These are phyloP conservation scores for Stylosanthes scabra DNA, from an alignment of 331 rosid species.

Conservation along the genomic window DNA sequence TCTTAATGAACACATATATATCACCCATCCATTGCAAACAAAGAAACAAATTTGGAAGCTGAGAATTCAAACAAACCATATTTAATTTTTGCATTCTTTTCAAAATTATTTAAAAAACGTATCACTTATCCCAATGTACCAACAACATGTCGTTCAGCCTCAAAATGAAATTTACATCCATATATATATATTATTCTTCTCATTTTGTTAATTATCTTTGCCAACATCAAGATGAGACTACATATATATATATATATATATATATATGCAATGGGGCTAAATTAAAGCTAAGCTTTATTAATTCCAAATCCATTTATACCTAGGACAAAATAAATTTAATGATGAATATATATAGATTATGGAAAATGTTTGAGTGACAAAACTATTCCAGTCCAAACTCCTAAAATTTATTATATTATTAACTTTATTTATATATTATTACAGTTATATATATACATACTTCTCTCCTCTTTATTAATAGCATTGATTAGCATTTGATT, in stretches of 20 bases:
- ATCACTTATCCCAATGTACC: conserved; percentile 27
- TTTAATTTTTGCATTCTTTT: conserved; percentile 11
- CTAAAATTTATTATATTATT: too few species aligned
- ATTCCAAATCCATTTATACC: neutral
- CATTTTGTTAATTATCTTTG: neutral
- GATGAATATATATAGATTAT: too few species aligned
- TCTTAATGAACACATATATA: conserved; percentile 43
- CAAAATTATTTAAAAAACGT: neutral
- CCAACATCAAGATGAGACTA: conserved; percentile 8
- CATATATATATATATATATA: too few species aligned
- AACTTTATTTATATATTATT: too few species aligned
- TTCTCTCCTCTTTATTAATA: too few species aligned
- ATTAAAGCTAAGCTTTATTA: neutral
- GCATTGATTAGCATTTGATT: too few species aligned
- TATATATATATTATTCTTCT: too few species aligned
- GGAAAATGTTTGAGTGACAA: too few species aligned
- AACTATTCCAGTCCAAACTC: too few species aligned
- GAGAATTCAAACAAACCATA: conserved; percentile 27
- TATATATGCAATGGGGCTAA: neutral
- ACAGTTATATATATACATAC: too few species aligned
- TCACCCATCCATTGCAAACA: conserved; percentile 38
- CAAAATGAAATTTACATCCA: neutral
- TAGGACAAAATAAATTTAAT: neutral
- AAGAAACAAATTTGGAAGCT: conserved; percentile 50
- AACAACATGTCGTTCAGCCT: neutral